phyloP scores from a whole-genome alignment of 2,329 filamentous ascomycete species.

The Colletotrichum kahawae region DNA sequence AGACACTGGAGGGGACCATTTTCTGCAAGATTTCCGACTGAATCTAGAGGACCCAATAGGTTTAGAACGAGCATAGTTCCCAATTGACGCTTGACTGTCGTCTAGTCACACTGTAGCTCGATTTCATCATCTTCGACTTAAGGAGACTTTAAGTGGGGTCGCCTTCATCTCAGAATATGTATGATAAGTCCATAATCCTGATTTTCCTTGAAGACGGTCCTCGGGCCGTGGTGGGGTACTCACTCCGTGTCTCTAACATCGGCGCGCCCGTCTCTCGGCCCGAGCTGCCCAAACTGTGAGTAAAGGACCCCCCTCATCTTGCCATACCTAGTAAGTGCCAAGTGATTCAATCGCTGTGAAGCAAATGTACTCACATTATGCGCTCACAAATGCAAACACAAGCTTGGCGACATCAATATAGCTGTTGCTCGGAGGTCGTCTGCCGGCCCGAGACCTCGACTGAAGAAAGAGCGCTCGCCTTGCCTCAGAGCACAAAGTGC shows the following conservation, averaged over 20 bases:
- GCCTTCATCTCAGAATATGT: background rate
- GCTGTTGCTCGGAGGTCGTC: background rate
- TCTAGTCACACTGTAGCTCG: background rate
- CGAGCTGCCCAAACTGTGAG: background rate
- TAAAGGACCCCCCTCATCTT: background rate
- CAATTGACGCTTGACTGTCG: background rate
- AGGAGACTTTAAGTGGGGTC: accelerated
- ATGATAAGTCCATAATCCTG: accelerated
- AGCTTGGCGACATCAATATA: background rate
- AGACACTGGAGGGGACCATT: background rate
- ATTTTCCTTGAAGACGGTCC: background rate
- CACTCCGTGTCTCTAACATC: background rate
- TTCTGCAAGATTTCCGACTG: background rate
- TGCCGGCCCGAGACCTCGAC: background rate
- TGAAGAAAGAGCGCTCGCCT: background rate
- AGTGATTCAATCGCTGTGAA: background rate
- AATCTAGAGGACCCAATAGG: too few species aligned
- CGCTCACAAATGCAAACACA: accelerated
- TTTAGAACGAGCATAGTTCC: background rate
- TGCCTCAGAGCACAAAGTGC: background rate
- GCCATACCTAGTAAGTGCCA: background rate
- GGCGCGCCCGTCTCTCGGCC: background rate
- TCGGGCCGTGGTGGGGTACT: background rate
- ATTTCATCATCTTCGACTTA: accelerated
- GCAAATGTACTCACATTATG: accelerated